These are phyloP conservation scores for Harringtonia lauricola DNA, from an alignment of 2,329 filamentous ascomycete genomes.

Conservation along the genomic window DNA sequence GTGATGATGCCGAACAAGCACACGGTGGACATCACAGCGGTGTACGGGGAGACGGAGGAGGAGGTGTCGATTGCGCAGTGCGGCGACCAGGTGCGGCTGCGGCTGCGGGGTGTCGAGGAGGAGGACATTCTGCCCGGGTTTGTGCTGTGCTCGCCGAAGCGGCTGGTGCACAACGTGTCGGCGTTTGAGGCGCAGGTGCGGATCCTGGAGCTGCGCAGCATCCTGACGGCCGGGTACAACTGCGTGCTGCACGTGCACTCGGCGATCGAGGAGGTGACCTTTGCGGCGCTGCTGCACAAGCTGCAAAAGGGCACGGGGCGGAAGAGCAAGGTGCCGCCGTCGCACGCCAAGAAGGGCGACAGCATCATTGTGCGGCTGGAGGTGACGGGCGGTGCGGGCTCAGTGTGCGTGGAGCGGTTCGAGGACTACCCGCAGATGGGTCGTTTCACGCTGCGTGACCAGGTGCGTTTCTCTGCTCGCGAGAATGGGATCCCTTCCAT, in stretches of 20 bases:
- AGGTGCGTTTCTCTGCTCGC: no score
- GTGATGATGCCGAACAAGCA: slow-evolving; percentile 95
- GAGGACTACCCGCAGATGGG: slow-evolving; percentile 94
- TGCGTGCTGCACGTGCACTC: slow-evolving; percentile 96
- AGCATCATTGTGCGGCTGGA: slow-evolving; percentile 89
- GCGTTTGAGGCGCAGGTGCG: slow-evolving; percentile 94
- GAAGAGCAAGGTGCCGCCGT: slow-evolving; percentile 86
- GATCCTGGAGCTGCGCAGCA: slow-evolving; percentile 88
- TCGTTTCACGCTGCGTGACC: slow-evolving; percentile 79
- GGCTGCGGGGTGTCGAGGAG: slow-evolving; percentile 90
- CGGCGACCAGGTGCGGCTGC: slow-evolving; percentile 88
- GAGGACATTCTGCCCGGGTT: slow-evolving; percentile 94
- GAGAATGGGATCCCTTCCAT: no score
- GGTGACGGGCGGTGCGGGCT: slow-evolving; percentile 72
- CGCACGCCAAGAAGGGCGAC: slow-evolving; percentile 72
- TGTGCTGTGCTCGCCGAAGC: slow-evolving; percentile 89
- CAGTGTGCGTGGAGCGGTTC: slow-evolving; percentile 87
- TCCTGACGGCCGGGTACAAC: slow-evolving; percentile 90
- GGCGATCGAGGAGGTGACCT: slow-evolving; percentile 94
- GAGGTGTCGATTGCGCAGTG: slow-evolving; percentile 74
- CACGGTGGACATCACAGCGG: slow-evolving; percentile 65
- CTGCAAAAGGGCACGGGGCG: slow-evolving; percentile 88
- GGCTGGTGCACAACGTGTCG: slow-evolving; percentile 80
- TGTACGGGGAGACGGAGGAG: slow-evolving; percentile 95
- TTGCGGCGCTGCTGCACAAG: slow-evolving; percentile 79